A percentile compares a stretch with the other conserved stretches of the same genome.
Conservation (phyloP, 768 basidiomycete species). For the Suillus luteus region DNA sequence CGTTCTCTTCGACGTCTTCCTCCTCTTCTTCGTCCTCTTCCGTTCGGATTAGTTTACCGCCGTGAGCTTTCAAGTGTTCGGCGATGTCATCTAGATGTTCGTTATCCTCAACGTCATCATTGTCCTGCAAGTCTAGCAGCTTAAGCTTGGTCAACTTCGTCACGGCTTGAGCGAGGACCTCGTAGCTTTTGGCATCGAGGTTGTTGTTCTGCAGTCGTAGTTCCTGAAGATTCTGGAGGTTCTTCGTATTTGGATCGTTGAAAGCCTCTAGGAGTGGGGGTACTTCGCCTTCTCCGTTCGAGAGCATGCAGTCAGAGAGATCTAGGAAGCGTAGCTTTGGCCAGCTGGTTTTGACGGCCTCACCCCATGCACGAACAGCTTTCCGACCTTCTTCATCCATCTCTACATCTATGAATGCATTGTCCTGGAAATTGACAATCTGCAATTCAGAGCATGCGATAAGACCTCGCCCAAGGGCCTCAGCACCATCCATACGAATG, state of each 20-base stretch:
- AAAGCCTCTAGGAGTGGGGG: slow-evolving; percentile 65
- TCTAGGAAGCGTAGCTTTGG: slow-evolving; percentile 69
- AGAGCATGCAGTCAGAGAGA: slow-evolving; percentile 89
- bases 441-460: slow-evolving; percentile 64
- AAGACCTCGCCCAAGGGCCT: slow-evolving; percentile 74
- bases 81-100: slow-evolving; percentile 58
- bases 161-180: slow-evolving; percentile 68
- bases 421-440: slow-evolving; percentile 91
- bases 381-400: slow-evolving; percentile 55
- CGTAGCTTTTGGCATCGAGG: slow-evolving; percentile 68
- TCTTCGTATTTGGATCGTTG: slow-evolving; percentile 57
- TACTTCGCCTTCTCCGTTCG: slow-evolving; percentile 72
- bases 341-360: slow-evolving; percentile 43
- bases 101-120: slow-evolving; percentile 81
- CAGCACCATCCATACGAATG: slow-evolving; percentile 90
- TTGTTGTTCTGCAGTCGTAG: slow-evolving; percentile 94
- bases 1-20: slow-evolving; percentile 49
- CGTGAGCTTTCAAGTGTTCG: slow-evolving; percentile 58
- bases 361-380: slow-evolving; percentile 60
- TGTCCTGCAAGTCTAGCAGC: slow-evolving; percentile 86
- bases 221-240: slow-evolving; percentile 57
- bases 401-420: slow-evolving; percentile 67
- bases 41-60: slow-evolving; percentile 63
- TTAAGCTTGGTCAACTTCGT: slow-evolving; percentile 58
- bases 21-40: slow-evolving; percentile 88